Conservation (phyloP, 139 green algal species). For the Nannochloris sp. region DNA sequence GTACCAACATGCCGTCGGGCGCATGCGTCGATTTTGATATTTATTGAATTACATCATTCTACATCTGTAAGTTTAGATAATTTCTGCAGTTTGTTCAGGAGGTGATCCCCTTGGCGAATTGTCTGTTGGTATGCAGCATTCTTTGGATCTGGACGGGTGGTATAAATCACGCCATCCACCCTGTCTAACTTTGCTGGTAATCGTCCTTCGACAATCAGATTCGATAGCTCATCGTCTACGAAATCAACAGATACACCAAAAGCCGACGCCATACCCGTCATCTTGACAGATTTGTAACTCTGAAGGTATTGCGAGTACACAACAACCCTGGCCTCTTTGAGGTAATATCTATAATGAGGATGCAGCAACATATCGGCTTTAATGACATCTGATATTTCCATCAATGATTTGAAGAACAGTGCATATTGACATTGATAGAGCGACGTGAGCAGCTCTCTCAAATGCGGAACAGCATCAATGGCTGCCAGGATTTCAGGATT, state of each 20-base stretch:
- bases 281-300: constrained; percentile 93
- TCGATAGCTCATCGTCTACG: constrained; percentile 64
- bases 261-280: constrained; percentile 75
- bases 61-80: constrained; percentile 89
- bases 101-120: constrained; percentile 87
- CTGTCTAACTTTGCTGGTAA: constrained; percentile 96
- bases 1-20: constrained; percentile 5
- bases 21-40: not conserved
- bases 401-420: constrained; percentile 78
- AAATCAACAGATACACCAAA: constrained; percentile 72
- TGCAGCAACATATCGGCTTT: constrained; percentile 66
- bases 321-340: constrained; percentile 77
- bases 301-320: constrained; percentile 94
- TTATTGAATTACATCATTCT: constrained; percentile 29
- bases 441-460: constrained; percentile 71
- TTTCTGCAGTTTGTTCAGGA: constrained; percentile 95
- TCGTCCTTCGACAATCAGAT: constrained; percentile 87
- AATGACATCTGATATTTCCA: constrained; percentile 50
- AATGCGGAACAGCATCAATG: constrained; percentile 70
- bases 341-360: constrained; percentile 86
- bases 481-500: constrained; percentile 89
- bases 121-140: constrained; percentile 81
- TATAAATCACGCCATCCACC: constrained; percentile 82
- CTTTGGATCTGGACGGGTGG: constrained; percentile 85
- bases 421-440: constrained; percentile 89